Evolutionary conservation across 768 basidiomycete genomes (phyloP), one percentile per base, ranked within the genome.

Genomic region (Boletus pseudo-olivaceus): DNA sequence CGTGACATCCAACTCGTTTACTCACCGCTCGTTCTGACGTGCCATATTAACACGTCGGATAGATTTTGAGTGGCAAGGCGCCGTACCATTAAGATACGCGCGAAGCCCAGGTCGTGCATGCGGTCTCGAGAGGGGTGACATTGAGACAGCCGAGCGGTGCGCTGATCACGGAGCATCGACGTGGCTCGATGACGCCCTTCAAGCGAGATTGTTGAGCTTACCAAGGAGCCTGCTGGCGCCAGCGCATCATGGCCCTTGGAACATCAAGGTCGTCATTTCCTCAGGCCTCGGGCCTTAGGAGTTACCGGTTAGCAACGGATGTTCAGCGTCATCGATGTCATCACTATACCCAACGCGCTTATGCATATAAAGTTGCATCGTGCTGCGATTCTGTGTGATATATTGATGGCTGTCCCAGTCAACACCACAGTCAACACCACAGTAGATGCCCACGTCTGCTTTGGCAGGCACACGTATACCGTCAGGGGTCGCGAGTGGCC

Each of bases 111-210:
- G 50, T 64, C 7, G 35, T 61, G 20, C 43, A 47, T 53, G 62
- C 54, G 1, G 37, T 61, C 41, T 53, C 32, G 53, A 39, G 27
- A 26, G 51, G 53, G 23, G 34, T 33, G 32, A 53, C 11, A 5
- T 58, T 50, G 7, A 41, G 8, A 40, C 41, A 51, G 34, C 51
- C 59, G 0, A 19, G 7, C 3, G 7, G 6, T 29, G 14, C 12
- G 14, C 7, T 50, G 33, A 40, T 64, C 19, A 49, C 35, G 6
- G 59, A 49, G 12, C 15, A 12, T 26, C n/a, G 53, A 56, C 64
- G 3, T 47, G 57, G 59, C 19, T 54, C 60, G 8, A 23, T 35
- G 48, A 19, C 63, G 73, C 27, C 75, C 75, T 12, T 60, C 62
- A 12, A 54, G 61, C 12, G 55, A 53, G 39, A 69, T 74, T 1